A percentile compares a stretch with the other conserved stretches of the same genome.
These are phyloP conservation scores for Straminergon stramineum DNA, from an alignment of 225 moss, liverwort and hornwort species.

Conservation along the genomic window DNA sequence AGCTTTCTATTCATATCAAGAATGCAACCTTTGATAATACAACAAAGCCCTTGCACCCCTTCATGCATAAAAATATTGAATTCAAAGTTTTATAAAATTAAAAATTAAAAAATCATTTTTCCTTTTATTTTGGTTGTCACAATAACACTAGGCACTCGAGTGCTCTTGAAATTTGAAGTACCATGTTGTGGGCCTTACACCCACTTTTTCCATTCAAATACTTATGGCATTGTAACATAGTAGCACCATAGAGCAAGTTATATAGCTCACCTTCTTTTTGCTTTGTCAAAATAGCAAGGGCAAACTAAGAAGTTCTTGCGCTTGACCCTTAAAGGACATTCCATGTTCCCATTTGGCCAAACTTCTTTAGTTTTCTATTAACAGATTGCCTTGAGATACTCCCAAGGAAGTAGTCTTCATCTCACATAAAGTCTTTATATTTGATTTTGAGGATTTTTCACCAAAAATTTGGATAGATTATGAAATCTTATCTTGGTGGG, in stretches of 20 bases:
- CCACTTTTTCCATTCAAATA: background rate
- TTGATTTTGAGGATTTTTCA: background rate
- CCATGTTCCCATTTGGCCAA: too few species aligned
- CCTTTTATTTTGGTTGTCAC: too few species aligned
- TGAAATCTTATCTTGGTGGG: accelerated
- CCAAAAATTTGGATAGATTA: background rate
- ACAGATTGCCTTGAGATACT: accelerated
- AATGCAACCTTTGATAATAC: too few species aligned
- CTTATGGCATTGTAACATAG: accelerated
- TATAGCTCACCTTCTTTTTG: background rate
- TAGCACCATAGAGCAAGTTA: background rate
- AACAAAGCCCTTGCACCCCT: too few species aligned
- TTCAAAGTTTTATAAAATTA: too few species aligned
- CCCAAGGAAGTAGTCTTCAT: background rate
- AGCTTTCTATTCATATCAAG: too few species aligned
- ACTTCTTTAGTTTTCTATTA: background rate
- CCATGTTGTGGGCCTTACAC: accelerated
- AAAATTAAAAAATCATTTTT: too few species aligned
- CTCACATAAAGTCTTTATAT: too few species aligned
- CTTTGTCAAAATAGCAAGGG: background rate
- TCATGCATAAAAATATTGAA: too few species aligned
- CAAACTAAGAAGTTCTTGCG: accelerated
- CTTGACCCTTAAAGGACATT: background rate
- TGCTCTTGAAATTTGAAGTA: too few species aligned
- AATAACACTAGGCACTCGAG: too few species aligned